Percentiles rank a stretch among this genome's conserved stretches.
Conservation (phyloP, 108 stramenopile genomes). For the Cylindrotheca fusiformis region DNA sequence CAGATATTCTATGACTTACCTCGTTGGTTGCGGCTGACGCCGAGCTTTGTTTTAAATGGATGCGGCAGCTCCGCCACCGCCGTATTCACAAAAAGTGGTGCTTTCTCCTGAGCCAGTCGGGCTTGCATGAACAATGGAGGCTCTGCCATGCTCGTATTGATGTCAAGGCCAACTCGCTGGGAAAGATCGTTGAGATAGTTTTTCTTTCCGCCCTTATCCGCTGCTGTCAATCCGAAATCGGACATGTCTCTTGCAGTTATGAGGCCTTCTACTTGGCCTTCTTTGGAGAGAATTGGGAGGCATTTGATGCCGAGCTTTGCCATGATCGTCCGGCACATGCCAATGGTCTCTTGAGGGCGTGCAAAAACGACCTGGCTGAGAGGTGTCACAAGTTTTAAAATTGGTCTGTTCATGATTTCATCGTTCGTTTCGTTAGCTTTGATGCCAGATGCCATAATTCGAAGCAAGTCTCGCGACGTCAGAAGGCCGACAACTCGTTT, state of each 20-base stretch:
- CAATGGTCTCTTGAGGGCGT: slow-evolving; percentile 81
- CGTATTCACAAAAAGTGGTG: slow-evolving; percentile 73
- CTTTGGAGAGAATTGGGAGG: slow-evolving; percentile 79
- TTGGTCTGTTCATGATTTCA: slow-evolving; percentile 42
- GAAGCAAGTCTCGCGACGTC: slow-evolving; percentile 78
- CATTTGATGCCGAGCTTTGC: slow-evolving; percentile 87
- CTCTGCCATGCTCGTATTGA: slow-evolving; percentile 84
- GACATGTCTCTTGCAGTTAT: slow-evolving; percentile 88
- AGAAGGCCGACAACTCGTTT: slow-evolving; percentile 64
- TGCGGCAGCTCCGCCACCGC: slow-evolving; percentile 87
- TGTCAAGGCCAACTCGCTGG: slow-evolving; percentile 83
- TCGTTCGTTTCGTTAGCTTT: slow-evolving; percentile 43
- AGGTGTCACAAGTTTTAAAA: slow-evolving; percentile 73
- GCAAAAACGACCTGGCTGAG: slow-evolving; percentile 82
- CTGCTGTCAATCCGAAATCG: slow-evolving; percentile 77
- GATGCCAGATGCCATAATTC: slow-evolving; percentile 63
- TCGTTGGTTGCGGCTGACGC: slow-evolving; percentile 65
- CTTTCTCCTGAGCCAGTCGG: slow-evolving; percentile 62
- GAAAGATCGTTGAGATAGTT: slow-evolving; percentile 81
- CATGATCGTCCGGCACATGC: slow-evolving; percentile 87
- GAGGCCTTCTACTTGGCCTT: slow-evolving; percentile 86
- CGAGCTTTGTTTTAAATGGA: slow-evolving; percentile 85
- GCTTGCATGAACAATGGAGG: slow-evolving; percentile 69
- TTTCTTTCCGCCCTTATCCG: slow-evolving; percentile 92
- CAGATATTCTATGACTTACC: slow-evolving; percentile 29